These are phyloP conservation scores for Geotrichum citri-aurantii DNA, from an alignment of 1,139 yeast species.

Conservation along the genomic window DNA sequence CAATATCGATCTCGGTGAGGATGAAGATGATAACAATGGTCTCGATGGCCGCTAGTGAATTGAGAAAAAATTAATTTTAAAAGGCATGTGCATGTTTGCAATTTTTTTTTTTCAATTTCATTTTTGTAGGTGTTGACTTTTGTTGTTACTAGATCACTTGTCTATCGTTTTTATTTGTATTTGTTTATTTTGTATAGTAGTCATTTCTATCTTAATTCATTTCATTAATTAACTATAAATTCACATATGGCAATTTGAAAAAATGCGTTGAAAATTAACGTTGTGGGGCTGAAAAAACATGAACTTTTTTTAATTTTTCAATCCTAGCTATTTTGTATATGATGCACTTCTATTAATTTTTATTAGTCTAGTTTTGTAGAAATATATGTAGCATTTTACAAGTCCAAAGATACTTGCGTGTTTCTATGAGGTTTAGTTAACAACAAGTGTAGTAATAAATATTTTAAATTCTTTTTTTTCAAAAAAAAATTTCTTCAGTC, in stretches of 20 bases:
- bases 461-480: no score
- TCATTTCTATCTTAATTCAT: not conserved
- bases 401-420: no score
- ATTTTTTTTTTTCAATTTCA: not conserved
- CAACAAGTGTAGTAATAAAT: not conserved
- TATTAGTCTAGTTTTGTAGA: not conserved
- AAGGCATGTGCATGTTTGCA: not conserved
- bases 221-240: not conserved
- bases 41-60: constrained; percentile 12
- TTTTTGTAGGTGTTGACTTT: no score
- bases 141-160: not conserved
- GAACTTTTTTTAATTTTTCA: no score
- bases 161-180: no score
- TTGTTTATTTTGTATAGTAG: not conserved
- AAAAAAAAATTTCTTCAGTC: no score
- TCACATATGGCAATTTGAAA: no score
- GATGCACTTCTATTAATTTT: no score
- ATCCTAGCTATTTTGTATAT: no score
- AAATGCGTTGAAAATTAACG: no score
- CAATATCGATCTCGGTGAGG: constrained; percentile 63
- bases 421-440: no score
- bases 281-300: not conserved
- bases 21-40: constrained; percentile 31
- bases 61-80: not conserved
- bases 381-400: no score